Evolutionary conservation across 106 monocot species (phyloP).

Genomic region (Allium fistulosum): DNA sequence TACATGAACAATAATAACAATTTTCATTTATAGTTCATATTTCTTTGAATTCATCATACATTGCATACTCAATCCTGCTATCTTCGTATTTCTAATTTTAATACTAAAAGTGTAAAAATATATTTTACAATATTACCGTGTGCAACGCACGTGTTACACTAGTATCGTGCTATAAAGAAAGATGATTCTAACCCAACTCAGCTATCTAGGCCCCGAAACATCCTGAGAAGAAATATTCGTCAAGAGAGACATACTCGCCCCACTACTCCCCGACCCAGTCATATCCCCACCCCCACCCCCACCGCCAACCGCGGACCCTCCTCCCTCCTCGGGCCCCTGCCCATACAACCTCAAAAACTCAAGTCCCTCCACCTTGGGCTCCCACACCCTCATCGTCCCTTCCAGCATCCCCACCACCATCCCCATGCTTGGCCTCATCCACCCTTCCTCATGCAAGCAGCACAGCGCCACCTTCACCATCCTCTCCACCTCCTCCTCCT

Average conservation of each 20-base stretch:
- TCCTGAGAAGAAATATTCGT: constrained; percentile 17
- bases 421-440: constrained; percentile 49
- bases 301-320: not conserved
- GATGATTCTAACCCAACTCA: too few species aligned
- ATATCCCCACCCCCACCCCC: not conserved
- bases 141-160: too few species aligned
- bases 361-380: constrained; percentile 44
- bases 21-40: too few species aligned
- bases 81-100: too few species aligned
- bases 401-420: constrained; percentile 65
- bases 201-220: constrained; percentile 31
- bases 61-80: too few species aligned
- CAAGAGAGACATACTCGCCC: constrained; percentile 1
- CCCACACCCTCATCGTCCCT: constrained; percentile 16
- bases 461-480: constrained; percentile 31
- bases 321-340: constrained; percentile 15
- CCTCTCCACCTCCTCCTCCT: constrained; percentile 20
- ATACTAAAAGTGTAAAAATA: too few species aligned
- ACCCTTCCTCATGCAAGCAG: constrained; percentile 79
- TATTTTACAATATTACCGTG: too few species aligned
- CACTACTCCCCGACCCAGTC: constrained; percentile 3
- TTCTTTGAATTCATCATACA: too few species aligned
- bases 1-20: too few species aligned
- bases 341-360: constrained; percentile 36
- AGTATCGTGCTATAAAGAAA: too few species aligned